Conservation (phyloP, 805 yeast species). For the Myxozyma kluyveri region DNA sequence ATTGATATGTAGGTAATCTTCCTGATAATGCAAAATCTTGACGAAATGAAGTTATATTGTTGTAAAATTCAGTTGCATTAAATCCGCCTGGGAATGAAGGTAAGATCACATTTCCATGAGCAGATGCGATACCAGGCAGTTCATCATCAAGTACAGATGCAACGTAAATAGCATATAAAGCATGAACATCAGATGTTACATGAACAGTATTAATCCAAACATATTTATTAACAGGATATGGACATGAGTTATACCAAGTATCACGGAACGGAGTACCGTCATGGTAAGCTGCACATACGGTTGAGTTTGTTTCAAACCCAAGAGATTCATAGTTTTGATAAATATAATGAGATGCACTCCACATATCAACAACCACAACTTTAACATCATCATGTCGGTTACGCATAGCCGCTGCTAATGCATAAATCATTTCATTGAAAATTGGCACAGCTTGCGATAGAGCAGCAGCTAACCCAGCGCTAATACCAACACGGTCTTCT, state of each 20-base stretch:
- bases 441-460: conserved; percentile 2
- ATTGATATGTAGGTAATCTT: neutral
- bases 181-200: conserved; percentile 20
- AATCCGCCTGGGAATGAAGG: neutral
- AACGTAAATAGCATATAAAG: conserved; percentile 1
- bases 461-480: neutral
- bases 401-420: conserved; percentile 1
- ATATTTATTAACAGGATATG: conserved; percentile 11
- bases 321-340: neutral
- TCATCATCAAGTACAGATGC: neutral
- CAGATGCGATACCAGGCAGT: neutral
- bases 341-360: neutral
- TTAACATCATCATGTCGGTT: conserved; percentile 1
- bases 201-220: conserved; percentile 19
- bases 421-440: conserved; percentile 1
- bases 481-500: neutral
- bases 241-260: conserved; percentile 8
- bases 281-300: conserved; percentile 9
- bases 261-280: conserved; percentile 14
- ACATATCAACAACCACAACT: conserved; percentile 8
- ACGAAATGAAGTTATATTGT: neutral
- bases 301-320: conserved; percentile 8
- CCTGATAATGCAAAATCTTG: neutral
- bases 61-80: neutral
- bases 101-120: neutral